Conservation (phyloP, 495 filamentous ascomycete genomes). For the Achaetomiella virescens region DNA sequence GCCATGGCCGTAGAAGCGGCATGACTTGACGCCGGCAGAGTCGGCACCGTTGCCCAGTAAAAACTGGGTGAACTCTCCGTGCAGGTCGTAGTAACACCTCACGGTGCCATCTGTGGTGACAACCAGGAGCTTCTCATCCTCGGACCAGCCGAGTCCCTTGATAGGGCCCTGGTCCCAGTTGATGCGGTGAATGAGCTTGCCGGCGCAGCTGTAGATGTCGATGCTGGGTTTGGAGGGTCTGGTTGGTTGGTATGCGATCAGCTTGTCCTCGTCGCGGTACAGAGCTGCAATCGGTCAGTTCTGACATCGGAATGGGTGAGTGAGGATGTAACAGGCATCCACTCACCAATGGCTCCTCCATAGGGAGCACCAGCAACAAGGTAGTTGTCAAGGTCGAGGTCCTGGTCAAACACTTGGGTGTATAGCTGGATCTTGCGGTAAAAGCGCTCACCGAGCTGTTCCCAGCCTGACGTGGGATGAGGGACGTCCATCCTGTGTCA, state of each 20-base stretch:
- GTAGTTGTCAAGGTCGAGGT: conserved; percentile 93
- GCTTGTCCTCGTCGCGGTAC: conserved; percentile 78
- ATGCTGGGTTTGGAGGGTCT: conserved; percentile 75
- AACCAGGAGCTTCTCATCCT: conserved; percentile 87
- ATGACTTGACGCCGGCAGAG: conserved; percentile 76
- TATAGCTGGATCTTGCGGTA: conserved; percentile 93
- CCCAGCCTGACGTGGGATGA: conserved; percentile 85
- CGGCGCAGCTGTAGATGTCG: conserved; percentile 89
- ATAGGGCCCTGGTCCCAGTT: conserved; percentile 90
- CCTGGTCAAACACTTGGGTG: conserved; percentile 82
- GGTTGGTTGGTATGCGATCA: conserved; percentile 66
- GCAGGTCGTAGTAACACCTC: conserved; percentile 82
- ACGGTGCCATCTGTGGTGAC: conserved; percentile 87
- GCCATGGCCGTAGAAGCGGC: conserved; percentile 79
- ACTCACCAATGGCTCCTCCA: conserved; percentile 82
- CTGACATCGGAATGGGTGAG: neutral
- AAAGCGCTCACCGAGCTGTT: conserved; percentile 81
- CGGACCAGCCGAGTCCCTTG: conserved; percentile 90
- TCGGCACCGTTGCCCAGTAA: conserved; percentile 88
- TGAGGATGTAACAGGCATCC: conserved; percentile 2
- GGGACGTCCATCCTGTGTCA: conserved; percentile 43
- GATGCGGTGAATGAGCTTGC: conserved; percentile 62
- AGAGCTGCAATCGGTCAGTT: conserved; percentile 53
- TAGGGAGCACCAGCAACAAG: conserved; percentile 89
- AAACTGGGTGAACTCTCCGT: conserved; percentile 93